A percentile compares a stretch with the other conserved stretches of the same genome.
Conservation (phyloP, 148 eudicot species). For the Rhododendron mucronatum region DNA sequence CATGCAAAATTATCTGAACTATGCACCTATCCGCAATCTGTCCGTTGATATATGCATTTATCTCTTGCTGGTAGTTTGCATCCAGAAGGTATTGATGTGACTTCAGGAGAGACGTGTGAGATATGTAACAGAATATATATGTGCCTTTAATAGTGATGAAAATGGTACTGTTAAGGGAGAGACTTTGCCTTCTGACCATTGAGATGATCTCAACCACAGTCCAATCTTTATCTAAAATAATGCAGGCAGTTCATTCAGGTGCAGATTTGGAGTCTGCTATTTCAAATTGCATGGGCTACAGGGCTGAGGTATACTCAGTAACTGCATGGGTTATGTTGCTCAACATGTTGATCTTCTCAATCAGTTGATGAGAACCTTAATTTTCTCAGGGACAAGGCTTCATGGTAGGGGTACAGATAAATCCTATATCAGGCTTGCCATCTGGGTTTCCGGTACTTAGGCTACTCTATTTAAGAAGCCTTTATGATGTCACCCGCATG, state of each 20-base stretch:
- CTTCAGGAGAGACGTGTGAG: not conserved
- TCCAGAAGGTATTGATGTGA: constrained; percentile 3
- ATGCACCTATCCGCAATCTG: not conserved
- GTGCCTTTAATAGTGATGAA: not conserved
- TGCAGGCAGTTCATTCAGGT: constrained; percentile 99
- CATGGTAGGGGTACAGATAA: constrained; percentile 96
- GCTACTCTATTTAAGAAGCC: not conserved
- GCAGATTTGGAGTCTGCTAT: constrained; percentile 98
- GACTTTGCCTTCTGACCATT: not conserved
- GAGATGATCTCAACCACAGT: not conserved
- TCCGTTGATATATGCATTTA: not conserved
- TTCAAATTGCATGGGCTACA: constrained; percentile 89
- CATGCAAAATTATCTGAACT: not conserved
- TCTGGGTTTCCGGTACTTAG: constrained; percentile 70
- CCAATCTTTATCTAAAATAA: not conserved
- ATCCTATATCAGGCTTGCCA: constrained; percentile 88
- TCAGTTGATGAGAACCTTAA: constrained; percentile 15
- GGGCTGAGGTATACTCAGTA: constrained; percentile 51
- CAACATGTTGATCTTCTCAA: constrained; percentile 11
- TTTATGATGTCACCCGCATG: not conserved
- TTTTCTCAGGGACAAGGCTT: constrained; percentile 87
- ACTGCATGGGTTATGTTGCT: constrained; percentile 8
- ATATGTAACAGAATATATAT: not conserved
- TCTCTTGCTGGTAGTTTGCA: not conserved
- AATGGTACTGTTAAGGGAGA: not conserved